Base-by-base conservation (phyloP, 2,329 filamentous ascomycete species). In the Thielaviopsis populi region DNA sequence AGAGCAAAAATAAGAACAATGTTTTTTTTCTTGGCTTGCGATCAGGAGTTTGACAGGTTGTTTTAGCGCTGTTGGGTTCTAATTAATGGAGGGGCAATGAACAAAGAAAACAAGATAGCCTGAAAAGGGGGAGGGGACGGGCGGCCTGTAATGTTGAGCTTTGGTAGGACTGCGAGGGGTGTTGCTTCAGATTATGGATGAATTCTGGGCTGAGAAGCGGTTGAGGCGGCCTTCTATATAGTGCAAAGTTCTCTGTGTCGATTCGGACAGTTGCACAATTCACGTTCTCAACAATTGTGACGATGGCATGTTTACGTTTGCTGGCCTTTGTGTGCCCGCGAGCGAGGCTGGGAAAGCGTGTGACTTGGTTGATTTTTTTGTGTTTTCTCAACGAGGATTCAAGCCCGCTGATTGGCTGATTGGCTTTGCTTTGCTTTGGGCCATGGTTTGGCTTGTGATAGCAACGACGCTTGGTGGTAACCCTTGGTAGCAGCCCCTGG, bases 401-500 rank as follows among this genome's bases (percentile, higher is more conserved):
- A 4, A 8, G 6, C n/a, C 50, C 30, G 24, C 48, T 63, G 61
- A 63, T 63, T 63, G 48, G 61, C 48, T n/a, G 33, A 30, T 30
- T 37, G 22, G 43, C 60, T 8, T 50, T 19, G 6, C 33, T 41
- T 54, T 27, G 2, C 17, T 30, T 27, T 1, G 24, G 37, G 27
- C 42, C 19, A 27, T 50, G 17, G 46, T 63, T 56, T 58, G 37
- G 61, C 61, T 63, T 63, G 61, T 54, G 61, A 62, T 41, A 40
- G 58, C 56, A 59, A n/a, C 19, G 6, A 8, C n/a, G n/a, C 3
- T 11, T 5, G 50, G 22, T 4, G 4, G 10, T 42, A 42, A 37
- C 11, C 13, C 50, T 8, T 46, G 8, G n/a, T 30, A 2, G 17
- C 42, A 46, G 10, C 22, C 48, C 22, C 6, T 3, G 13, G 8